These are phyloP conservation scores for Annulohypoxylon bovei DNA, from an alignment of 495 filamentous ascomycete species.

Conservation along the genomic window DNA sequence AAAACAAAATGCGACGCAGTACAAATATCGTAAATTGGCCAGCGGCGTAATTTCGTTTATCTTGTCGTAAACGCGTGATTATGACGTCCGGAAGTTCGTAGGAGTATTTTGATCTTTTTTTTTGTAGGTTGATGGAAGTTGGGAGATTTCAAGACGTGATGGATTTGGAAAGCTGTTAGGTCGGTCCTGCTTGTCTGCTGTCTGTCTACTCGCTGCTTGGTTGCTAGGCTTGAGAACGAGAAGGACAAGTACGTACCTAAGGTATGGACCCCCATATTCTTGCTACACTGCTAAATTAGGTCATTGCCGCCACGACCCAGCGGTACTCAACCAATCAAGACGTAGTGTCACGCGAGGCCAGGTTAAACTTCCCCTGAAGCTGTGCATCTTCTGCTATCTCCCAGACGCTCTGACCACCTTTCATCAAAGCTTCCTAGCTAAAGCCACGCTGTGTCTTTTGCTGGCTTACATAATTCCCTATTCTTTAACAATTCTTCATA, in stretches of 20 bases:
- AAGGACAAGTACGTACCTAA: conserved; percentile 2
- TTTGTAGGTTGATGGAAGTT: conserved; percentile 18
- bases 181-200: conserved; percentile 5
- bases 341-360: conserved; percentile 19
- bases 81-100: conserved; percentile 13
- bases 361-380: conserved; percentile 30
- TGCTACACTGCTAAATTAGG: conserved; percentile 25
- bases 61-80: conserved; percentile 24
- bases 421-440: conserved; percentile 6
- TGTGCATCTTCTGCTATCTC: conserved; percentile 18
- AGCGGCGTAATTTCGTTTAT: conserved; percentile 9
- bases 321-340: conserved; percentile 27
- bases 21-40: not conserved
- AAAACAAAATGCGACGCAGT: conserved; percentile 26
- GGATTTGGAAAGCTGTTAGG: conserved; percentile 39
- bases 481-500: not conserved
- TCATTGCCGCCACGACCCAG: conserved; percentile 31
- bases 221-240: not conserved
- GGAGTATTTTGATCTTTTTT: conserved; percentile 17
- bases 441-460: not conserved
- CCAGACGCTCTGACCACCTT: conserved; percentile 1
- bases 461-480: not conserved
- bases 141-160: conserved; percentile 36
- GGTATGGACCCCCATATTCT: not conserved
- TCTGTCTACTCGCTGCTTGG: not conserved